Evolutionary conservation across 2,329 filamentous ascomycete species (phyloP).

Genomic region (Epichloe sibirici): DNA sequence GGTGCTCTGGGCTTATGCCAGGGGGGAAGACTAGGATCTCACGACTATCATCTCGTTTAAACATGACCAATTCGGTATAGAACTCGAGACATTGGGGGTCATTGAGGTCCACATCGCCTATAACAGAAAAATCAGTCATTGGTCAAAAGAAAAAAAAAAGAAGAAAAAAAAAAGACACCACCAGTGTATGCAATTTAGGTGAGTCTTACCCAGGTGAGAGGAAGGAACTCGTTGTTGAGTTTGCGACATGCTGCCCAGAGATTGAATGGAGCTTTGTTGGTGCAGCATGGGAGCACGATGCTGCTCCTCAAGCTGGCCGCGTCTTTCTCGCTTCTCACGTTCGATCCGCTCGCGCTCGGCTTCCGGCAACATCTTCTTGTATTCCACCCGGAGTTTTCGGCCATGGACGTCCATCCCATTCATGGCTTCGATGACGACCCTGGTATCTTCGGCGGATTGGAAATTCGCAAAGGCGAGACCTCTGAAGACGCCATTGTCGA

Average conservation of each 20-base stretch:
- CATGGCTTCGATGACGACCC: slow-evolving; percentile 81
- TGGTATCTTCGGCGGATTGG: slow-evolving; percentile 87
- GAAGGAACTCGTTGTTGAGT: slow-evolving; percentile 39
- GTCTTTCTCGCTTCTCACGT: slow-evolving; percentile 88
- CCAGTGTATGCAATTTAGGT: background rate
- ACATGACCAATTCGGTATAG: slow-evolving; percentile 81
- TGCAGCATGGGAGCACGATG: slow-evolving; percentile 71
- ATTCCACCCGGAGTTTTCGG: slow-evolving; percentile 88
- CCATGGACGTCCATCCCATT: slow-evolving; percentile 95
- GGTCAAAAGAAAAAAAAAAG: no score
- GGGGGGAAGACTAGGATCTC: slow-evolving; percentile 78
- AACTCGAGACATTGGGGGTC: slow-evolving; percentile 77
- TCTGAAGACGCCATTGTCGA: slow-evolving; percentile 93
- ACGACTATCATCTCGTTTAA: slow-evolving; percentile 66
- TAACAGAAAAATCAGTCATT: background rate
- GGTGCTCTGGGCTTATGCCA: slow-evolving; percentile 68
- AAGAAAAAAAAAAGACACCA: no score
- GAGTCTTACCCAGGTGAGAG: slow-evolving; percentile 31
- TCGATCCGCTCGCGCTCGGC: slow-evolving; percentile 93
- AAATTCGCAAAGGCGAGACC: slow-evolving; percentile 97
- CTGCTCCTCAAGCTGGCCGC: slow-evolving; percentile 93
- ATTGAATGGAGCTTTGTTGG: slow-evolving; percentile 77
- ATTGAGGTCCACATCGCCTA: slow-evolving; percentile 73
- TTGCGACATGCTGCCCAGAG: slow-evolving; percentile 53
- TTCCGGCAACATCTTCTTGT: slow-evolving; percentile 98